Conservation (phyloP, 345 rosid species). For the Zanthoxylum bungeanum region DNA sequence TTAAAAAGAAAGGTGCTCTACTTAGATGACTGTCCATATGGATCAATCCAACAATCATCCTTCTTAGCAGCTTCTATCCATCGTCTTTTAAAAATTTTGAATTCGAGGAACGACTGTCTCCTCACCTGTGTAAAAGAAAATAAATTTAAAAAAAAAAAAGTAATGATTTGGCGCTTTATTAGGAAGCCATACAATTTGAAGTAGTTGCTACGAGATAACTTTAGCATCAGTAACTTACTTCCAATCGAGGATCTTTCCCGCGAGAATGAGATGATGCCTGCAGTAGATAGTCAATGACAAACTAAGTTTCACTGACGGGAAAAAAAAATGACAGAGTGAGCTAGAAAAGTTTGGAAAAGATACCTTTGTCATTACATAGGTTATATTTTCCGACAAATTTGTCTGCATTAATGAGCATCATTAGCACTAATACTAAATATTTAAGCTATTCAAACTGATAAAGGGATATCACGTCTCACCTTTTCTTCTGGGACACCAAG, state of each 20-base stretch:
- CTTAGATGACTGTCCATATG: slow-evolving; percentile 21
- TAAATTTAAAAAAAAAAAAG: neutral
- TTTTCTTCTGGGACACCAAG: slow-evolving; percentile 41
- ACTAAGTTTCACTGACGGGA: neutral
- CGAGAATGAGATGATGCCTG: slow-evolving; percentile 30
- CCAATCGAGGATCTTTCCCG: slow-evolving; percentile 41
- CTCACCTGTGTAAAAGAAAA: slow-evolving; percentile 42
- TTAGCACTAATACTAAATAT: neutral
- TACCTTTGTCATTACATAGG: neutral
- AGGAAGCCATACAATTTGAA: neutral
- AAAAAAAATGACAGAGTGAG: neutral
- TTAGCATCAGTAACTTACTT: slow-evolving; percentile 31
- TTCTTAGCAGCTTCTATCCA: slow-evolving; percentile 45
- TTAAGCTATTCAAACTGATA: neutral
- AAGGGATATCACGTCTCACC: slow-evolving; percentile 25
- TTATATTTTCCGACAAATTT: slow-evolving; percentile 1
- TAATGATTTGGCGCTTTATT: neutral
- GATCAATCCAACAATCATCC: slow-evolving; percentile 62
- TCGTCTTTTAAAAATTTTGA: slow-evolving; percentile 38
- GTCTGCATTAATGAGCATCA: neutral
- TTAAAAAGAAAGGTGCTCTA: no score
- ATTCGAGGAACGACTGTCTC: slow-evolving; percentile 54
- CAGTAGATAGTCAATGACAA: neutral
- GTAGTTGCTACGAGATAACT: neutral
- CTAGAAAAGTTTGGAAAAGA: neutral